Conservation (phyloP, 192 early-diverging fungal genomes). For the Backusella tarrabulga region DNA sequence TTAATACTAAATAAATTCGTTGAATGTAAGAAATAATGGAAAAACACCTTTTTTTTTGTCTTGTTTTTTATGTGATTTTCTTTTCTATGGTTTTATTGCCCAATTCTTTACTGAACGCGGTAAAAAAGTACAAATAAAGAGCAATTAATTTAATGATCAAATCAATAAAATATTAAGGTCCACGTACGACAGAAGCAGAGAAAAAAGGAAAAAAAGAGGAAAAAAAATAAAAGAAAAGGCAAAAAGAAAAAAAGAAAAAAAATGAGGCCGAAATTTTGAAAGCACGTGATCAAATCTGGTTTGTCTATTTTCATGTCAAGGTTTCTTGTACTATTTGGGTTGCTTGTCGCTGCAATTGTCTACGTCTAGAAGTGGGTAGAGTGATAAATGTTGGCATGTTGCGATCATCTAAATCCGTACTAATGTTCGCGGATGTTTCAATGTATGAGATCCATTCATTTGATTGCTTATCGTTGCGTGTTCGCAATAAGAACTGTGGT, state of each 20-base stretch:
- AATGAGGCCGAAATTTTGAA: background rate
- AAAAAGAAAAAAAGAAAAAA: slow-evolving; percentile 5
- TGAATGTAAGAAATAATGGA: background rate
- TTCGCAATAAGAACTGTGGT: slow-evolving; percentile 42
- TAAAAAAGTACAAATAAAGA: slow-evolving; percentile 3
- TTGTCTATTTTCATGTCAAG: background rate
- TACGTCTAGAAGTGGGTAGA: slow-evolving; percentile 29
- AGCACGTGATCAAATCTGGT: background rate
- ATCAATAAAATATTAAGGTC: background rate
- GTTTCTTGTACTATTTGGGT: background rate
- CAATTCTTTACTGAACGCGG: background rate
- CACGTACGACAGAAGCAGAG: background rate
- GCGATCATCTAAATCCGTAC: slow-evolving; percentile 41
- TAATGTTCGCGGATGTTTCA: slow-evolving; percentile 50
- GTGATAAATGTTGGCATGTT: slow-evolving; percentile 50
- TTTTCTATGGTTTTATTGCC: background rate
- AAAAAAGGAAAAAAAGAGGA: background rate
- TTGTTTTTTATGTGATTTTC: background rate
- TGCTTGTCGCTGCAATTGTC: background rate
- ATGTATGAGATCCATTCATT: slow-evolving; percentile 45
- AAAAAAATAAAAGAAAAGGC: background rate
- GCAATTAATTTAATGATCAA: background rate
- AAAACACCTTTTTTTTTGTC: background rate
- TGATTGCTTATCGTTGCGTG: slow-evolving; percentile 34
- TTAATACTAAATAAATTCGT: background rate